Evolutionary conservation across 2,329 filamentous ascomycete species (phyloP), one percentile per base, ranked within the genome.

Genomic region (Pseudogymnoascus sp.): DNA sequence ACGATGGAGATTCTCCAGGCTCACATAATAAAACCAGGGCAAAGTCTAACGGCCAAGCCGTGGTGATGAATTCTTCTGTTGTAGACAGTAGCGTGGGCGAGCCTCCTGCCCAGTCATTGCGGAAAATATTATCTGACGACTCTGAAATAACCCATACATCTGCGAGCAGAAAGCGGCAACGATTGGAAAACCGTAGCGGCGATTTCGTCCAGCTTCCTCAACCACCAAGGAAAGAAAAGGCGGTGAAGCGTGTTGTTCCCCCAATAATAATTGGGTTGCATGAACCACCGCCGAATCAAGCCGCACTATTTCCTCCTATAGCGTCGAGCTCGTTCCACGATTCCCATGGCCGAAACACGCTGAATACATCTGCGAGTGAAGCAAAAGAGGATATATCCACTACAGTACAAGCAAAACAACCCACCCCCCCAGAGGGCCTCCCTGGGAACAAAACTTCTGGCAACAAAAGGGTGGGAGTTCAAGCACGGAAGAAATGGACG

Each of bases 241-340:
- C 82, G 13, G 64, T 71, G 2, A 74, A 77, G 10, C 79, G 82
- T 65, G 74, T 79, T 57, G 80, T 83, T 67, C 83, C 83, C 7
- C 83, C 83, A 59, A 86, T 86, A 63, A 85, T 86, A 68, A 84
- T 83, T 62, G 83, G 82, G 57, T 74, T 86, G 4, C 79, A 81
- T 64, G 81, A 85, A 65, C 83, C 82, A 2, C 83, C 83, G 2
- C 82, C 81, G 3, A 76, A 83, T 60, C 68, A 71, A 61, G 78
- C 81, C n/a, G 56, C 81, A 39, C 73, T 84, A n/a, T 84, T 86
- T 63, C 82, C 83, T 2, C 83, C 83, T 8, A 86, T 86, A 61
- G 77, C 80, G 4, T 82, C 81, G 5, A 76, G 73, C 48, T 78
- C 80, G 1, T 83, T 83, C 64, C 75, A 79, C 62, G 75, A 77